phyloP scores from a whole-genome alignment of 345 rosid species.

The Pseudoturritis turrita region DNA sequence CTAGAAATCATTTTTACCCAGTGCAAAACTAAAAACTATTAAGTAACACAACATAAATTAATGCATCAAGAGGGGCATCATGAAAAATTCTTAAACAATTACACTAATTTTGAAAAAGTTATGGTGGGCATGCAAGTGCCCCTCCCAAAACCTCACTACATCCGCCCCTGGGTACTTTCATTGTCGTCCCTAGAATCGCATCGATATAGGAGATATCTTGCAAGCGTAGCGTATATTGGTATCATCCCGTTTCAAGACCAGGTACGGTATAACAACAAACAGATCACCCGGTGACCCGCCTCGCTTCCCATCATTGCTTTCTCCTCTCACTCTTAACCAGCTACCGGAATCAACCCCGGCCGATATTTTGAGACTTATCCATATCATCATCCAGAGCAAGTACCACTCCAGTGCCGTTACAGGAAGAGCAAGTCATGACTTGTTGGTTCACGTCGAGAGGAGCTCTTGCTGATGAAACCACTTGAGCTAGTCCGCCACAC shows the following conservation, averaged over 20 bases:
- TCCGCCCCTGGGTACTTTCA: slow-evolving; percentile 89
- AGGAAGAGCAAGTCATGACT: slow-evolving; percentile 84
- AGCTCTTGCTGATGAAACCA: slow-evolving; percentile 79
- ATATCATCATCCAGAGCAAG: slow-evolving; percentile 86
- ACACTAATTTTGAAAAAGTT: too few relatives aligned
- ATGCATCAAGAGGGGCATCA: too few relatives aligned
- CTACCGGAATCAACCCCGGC: slow-evolving; percentile 96
- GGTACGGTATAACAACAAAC: slow-evolving; percentile 70
- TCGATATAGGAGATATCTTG: slow-evolving; percentile 72
- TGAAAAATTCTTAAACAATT: too few relatives aligned
- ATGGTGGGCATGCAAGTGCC: too few relatives aligned
- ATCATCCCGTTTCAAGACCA: slow-evolving; percentile 80
- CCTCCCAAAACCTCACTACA: too few relatives aligned
- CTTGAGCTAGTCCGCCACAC: slow-evolving; percentile 98
- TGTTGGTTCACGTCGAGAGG: slow-evolving; percentile 97
- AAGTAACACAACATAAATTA: too few relatives aligned
- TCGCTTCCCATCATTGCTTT: slow-evolving; percentile 86
- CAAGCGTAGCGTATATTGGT: slow-evolving; percentile 74
- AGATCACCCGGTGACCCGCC: slow-evolving; percentile 94
- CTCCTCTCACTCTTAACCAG: slow-evolving; percentile 84
- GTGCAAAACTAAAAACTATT: too few relatives aligned
- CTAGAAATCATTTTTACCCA: too few relatives aligned
- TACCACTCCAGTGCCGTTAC: slow-evolving; percentile 76
- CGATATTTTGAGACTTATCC: slow-evolving; percentile 85
- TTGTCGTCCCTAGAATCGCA: slow-evolving; percentile 79